A percentile compares a stretch with the other conserved stretches of the same genome.
These are phyloP conservation scores for Aspergillus brasiliensis DNA, from an alignment of 2,329 filamentous ascomycete genomes.

Conservation along the genomic window DNA sequence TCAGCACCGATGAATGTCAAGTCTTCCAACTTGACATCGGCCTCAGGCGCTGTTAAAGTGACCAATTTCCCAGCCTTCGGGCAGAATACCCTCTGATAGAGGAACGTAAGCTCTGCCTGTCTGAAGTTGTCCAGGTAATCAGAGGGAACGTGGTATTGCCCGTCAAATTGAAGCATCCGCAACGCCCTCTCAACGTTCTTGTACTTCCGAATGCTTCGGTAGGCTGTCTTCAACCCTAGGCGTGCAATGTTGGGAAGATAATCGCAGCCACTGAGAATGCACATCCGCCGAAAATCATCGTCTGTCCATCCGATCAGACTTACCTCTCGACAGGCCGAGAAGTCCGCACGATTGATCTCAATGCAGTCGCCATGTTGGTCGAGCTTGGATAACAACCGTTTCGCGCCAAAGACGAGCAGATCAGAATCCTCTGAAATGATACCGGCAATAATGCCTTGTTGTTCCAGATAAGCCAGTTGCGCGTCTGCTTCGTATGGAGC, in stretches of 20 bases:
- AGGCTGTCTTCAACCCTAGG: constrained; percentile 90
- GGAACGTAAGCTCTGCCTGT: constrained; percentile 87
- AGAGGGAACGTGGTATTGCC: constrained; percentile 76
- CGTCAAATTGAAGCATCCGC: constrained; percentile 83
- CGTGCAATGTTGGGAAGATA: constrained; percentile 85
- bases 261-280: constrained; percentile 93
- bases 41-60: constrained; percentile 68
- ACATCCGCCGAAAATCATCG: constrained; percentile 88
- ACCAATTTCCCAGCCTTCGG: constrained; percentile 71
- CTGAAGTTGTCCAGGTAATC: constrained; percentile 80
- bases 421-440: constrained; percentile 97
- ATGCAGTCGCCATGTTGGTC: constrained; percentile 92
- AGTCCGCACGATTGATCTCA: constrained; percentile 86
- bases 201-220: constrained; percentile 86
- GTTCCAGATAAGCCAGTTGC: constrained; percentile 93
- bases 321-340: constrained; percentile 83
- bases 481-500: constrained; percentile 97
- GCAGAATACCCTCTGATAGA: constrained; percentile 94
- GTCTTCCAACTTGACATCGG: constrained; percentile 64
- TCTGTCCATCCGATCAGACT: constrained; percentile 92
- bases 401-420: constrained; percentile 90
- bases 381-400: constrained; percentile 86
- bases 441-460: constrained; percentile 77
- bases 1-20: constrained; percentile 80
- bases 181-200: constrained; percentile 83